Evolutionary conservation across 2,329 filamentous ascomycete genomes (phyloP), one percentile per base, ranked within the genome.

Genomic region (Sphaerulina vaccinii): DNA sequence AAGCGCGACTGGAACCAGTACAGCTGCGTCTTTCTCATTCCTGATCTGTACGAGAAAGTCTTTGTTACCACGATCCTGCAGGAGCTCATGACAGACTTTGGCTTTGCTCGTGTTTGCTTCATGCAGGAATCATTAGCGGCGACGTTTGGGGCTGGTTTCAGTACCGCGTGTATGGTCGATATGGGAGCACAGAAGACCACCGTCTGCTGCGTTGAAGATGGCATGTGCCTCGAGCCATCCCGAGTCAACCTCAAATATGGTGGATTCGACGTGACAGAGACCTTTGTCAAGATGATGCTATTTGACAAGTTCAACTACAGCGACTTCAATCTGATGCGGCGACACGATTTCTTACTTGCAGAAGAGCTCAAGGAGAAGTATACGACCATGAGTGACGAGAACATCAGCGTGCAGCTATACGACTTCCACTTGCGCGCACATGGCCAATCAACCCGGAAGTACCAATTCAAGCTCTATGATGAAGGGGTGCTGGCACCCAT

Each of bases 131-230:
- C 90, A 65, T 82, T 97, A 66, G 91, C 92, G 0, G 92, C 91
- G 2, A 93, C 90, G 0, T 99, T 96, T 68, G 93, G 93, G 10
- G 93, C 92, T 3, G 93, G 93, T 6, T 96, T 95, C 66, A 95
- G 91, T 1, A 90, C 88, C 56, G 88, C 90, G 16, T 99, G 93
- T 63, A 90, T 99, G 50, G 90, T 99, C 9, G 93, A 99, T 68
- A 87, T 99, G 51, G 93, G 93, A 10, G 92, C 93, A 1, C 90
- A 97, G 68, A 99, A 99, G 78, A 97, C 93, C 1, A 95, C 93
- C 0, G 87, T 99, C 24, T 92, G 91, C 56, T 99, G 93, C 62
- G 91, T 99, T 9, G 93, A 99, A 64, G 93, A 99, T 69, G 93
- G 93, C 1, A 87, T 99, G 72, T 90, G 89, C 65, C 81, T 96